phyloP scores from a whole-genome alignment of 2,329 filamentous ascomycete genomes.

The Colletotrichum tropicicola region DNA sequence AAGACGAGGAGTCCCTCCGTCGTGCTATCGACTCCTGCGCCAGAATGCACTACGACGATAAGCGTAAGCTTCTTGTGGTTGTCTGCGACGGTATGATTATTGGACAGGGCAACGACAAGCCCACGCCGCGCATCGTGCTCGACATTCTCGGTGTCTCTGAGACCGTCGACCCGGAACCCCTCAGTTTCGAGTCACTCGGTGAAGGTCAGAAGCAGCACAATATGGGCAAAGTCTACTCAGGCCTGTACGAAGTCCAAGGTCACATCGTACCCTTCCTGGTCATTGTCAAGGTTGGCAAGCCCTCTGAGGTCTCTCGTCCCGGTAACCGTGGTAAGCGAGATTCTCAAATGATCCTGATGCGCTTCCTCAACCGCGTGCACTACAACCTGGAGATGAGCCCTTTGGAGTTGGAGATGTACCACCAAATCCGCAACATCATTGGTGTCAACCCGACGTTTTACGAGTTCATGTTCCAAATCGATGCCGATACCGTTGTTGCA shows the following conservation, averaged over 20 bases:
- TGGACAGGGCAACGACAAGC: conserved; percentile 95
- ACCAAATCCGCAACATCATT: conserved; percentile 98
- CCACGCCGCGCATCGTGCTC: conserved; percentile 93
- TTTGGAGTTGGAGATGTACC: conserved; percentile 96
- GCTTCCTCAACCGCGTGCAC: conserved; percentile 98
- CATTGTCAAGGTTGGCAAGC: conserved; percentile 96
- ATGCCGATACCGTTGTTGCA: conserved; percentile 95
- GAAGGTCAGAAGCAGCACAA: conserved; percentile 98
- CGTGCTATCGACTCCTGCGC: conserved; percentile 97
- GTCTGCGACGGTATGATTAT: conserved; percentile 99
- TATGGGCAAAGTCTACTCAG: conserved; percentile 99
- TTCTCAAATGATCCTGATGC: conserved; percentile 98
- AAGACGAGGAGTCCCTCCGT: conserved; percentile 96
- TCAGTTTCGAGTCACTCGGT: conserved; percentile 96
- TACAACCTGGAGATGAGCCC: conserved; percentile 98
- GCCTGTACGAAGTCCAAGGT: conserved; percentile 95
- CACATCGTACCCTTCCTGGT: conserved; percentile 98
- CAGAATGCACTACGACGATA: conserved; percentile 96
- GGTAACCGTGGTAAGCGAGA: conserved; percentile 99
- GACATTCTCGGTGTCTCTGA: conserved; percentile 97
- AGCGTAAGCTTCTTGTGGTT: conserved; percentile 92
- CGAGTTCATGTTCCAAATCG: conserved; percentile 95
- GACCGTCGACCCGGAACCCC: conserved; percentile 90
- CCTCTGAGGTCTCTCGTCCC: conserved; percentile 92
- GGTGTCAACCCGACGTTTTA: conserved; percentile 99